Evolutionary conservation across 768 basidiomycete species (phyloP).

Genomic region (Crassisporium funariophilum): DNA sequence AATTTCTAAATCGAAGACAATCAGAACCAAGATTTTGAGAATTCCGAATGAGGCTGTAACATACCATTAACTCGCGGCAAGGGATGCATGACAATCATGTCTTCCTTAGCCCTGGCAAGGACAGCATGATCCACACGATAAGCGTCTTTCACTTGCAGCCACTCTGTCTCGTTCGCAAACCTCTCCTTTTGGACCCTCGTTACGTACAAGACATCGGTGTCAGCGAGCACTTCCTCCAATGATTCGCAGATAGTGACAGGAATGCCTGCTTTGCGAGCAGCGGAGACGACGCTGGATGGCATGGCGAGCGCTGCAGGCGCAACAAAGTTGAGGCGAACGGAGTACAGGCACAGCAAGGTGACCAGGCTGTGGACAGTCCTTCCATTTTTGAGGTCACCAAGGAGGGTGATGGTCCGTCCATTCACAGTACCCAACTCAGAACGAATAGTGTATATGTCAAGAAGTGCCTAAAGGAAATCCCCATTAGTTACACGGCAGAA

Average conservation of each 20-base stretch:
- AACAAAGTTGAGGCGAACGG: slow-evolving; percentile 94
- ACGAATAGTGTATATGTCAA: slow-evolving; percentile 93
- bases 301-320: slow-evolving; percentile 84
- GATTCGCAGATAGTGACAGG: slow-evolving; percentile 79
- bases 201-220: slow-evolving; percentile 96
- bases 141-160: slow-evolving; percentile 88
- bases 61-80: slow-evolving; percentile 87
- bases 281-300: slow-evolving; percentile 83
- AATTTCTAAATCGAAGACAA: slow-evolving; percentile 68
- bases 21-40: slow-evolving; percentile 8
- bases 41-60: slow-evolving; percentile 19
- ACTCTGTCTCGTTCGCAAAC: slow-evolving; percentile 79
- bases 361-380: slow-evolving; percentile 97
- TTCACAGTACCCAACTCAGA: slow-evolving; percentile 98
- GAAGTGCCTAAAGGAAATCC: slow-evolving; percentile 56
- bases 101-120: slow-evolving; percentile 89
- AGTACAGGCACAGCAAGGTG: slow-evolving; percentile 87
- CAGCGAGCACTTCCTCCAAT: slow-evolving; percentile 88
- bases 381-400: slow-evolving; percentile 98
- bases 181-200: slow-evolving; percentile 96
- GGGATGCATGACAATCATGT: slow-evolving; percentile 99
- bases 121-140: slow-evolving; percentile 95
- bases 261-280: slow-evolving; percentile 83
- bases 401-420: slow-evolving; percentile 87
- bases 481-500: slow-evolving; percentile 11